phyloP scores from a whole-genome alignment of 345 rosid genomes.

The Cochlearia excelsa region DNA sequence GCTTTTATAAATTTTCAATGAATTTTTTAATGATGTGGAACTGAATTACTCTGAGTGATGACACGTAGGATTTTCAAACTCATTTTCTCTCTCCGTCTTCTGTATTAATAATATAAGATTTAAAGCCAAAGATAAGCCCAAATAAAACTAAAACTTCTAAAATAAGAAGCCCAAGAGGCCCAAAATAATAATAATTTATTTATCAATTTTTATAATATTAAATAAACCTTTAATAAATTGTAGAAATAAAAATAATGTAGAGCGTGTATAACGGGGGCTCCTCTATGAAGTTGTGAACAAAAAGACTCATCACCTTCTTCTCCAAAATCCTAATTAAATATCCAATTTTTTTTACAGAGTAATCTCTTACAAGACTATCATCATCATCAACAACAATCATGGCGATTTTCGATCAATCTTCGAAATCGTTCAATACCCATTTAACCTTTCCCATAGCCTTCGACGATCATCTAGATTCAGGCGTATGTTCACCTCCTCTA shows the following conservation, averaged over 20 bases:
- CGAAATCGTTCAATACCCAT: slow-evolving; percentile 29
- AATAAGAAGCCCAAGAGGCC: too few species aligned
- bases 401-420: slow-evolving; percentile 39
- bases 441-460: slow-evolving; percentile 27
- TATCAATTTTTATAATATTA: too few species aligned
- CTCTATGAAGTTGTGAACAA: slow-evolving; percentile 21
- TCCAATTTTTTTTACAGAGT: neutral
- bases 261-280: slow-evolving; percentile 23
- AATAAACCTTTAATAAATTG: neutral
- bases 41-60: too few species aligned
- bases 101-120: too few species aligned
- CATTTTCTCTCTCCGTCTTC: too few species aligned
- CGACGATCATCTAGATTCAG: slow-evolving; percentile 49
- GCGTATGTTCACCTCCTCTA: slow-evolving; percentile 62
- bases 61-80: too few species aligned
- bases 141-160: too few species aligned
- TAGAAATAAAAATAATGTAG: slow-evolving; percentile 6
- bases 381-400: slow-evolving; percentile 2
- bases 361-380: neutral
- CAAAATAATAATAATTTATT: too few species aligned
- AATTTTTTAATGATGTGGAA: too few species aligned
- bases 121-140: too few species aligned
- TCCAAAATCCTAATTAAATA: neutral
- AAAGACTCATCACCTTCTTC: slow-evolving; percentile 15
- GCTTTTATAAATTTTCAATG: too few species aligned